Conservation (phyloP, 1,284 basidiomycete species). For the Papiliotrema flavescens region DNA sequence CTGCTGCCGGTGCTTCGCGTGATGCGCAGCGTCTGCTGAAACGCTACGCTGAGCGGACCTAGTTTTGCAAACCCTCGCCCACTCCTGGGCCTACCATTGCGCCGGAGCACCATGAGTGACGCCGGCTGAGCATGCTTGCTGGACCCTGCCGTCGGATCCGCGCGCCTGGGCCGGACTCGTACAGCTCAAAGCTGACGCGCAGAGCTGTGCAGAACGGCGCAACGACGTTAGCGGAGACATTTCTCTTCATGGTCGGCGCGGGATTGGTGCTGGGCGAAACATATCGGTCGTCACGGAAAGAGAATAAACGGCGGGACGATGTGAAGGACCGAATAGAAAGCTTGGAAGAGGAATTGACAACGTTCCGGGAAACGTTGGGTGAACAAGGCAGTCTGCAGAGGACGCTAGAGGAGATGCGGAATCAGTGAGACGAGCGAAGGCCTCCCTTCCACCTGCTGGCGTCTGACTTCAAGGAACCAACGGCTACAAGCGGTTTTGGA, state of each 20-base stretch:
- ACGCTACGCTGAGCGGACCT: no score
- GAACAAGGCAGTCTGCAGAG: constrained; percentile 14
- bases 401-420: constrained; percentile 23
- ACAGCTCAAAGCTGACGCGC: neutral
- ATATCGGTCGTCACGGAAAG: constrained; percentile 69
- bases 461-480: constrained; percentile 29
- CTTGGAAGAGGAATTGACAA: constrained; percentile 53
- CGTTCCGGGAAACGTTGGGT: constrained; percentile 20
- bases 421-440: constrained; percentile 25
- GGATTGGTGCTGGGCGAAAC: constrained; percentile 71
- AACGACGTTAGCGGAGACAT: constrained; percentile 78
- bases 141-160: no score
- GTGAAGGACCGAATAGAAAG: constrained; percentile 66
- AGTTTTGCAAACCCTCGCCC: no score
- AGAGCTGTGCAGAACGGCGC: constrained; percentile 88
- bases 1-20: no score
- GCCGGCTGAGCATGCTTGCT: no score
- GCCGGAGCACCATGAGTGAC: no score
- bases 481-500: constrained; percentile 63
- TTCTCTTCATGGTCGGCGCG: constrained; percentile 76
- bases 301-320: constrained; percentile 66
- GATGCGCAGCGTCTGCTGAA: no score
- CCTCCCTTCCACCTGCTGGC: neutral
- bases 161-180: no score
- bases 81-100: no score